Evolutionary conservation across 768 basidiomycete genomes (phyloP), one percentile per base, ranked within the genome.

Genomic region (Porphyrellus cyaneotinctus): DNA sequence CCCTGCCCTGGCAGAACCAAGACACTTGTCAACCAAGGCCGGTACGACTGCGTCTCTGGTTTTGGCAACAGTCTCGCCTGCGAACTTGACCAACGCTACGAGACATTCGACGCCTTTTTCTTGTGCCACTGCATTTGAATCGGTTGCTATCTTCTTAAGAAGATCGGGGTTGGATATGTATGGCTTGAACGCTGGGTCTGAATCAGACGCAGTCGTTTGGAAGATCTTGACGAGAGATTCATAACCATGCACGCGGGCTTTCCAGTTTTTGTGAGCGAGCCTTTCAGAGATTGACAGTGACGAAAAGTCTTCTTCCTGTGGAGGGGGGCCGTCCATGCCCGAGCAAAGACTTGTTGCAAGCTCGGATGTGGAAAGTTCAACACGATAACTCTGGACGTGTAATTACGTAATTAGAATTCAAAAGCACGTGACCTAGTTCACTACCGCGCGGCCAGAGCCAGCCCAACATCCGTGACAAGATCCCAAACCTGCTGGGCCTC

Each of bases 221-320:
- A 97, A 97, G 52, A 81, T 85, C 72, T 88, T 87, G 74, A 87
- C 82, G 58, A 98, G 82, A 20, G 87, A 72, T 66, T 91, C 89
- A 70, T 98, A 99, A 56, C 83, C 97, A 69, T 84, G 92, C 63
- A 95, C 83, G 60, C 97, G 86, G 52, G 97, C 97, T 73, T 98
- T 98, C 97, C 97, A 99, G 69, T 95, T 95, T 80, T 97, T 98
- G 77, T 97, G 92, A 7, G 82, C 74, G 51, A 95, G 85, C 41
- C 95, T 72, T 59, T 95, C 92, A 13, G 81, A 71, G 43, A 97
- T 79, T 20, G 91, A 75, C 46, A 97, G 78, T 26, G 78, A 65
- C 39, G 85, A 85, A 69, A 95, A 97, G 72, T 98, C 94, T 75
- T 97, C 94, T 75, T 97, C 94, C 63, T 81, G 87, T 46, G 93